Evolutionary conservation across 352 stramenopile species (phyloP), one percentile per base, ranked within the genome.

Genomic region (Pythium biforme): DNA sequence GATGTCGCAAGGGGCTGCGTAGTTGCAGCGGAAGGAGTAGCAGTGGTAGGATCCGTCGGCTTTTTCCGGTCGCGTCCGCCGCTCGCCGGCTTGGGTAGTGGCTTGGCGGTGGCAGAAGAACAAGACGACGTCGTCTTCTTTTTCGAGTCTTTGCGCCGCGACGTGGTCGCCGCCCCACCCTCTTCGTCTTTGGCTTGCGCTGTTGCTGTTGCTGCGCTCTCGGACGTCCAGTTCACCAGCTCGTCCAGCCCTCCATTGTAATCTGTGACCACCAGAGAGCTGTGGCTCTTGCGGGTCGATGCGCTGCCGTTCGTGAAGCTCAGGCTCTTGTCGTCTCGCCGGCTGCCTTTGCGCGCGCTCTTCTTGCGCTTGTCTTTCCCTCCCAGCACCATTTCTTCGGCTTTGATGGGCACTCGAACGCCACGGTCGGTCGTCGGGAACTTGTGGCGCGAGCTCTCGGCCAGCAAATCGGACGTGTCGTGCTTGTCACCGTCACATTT

Each of bases 331-430:
- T 69, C 62, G 4, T 60, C 49, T 10, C 61, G 65, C n/a, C 58
- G 50, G 23, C 34, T 55, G 12, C 64, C 57, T 43, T 58, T 66
- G 27, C 58, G 56, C 11, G 55, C 52, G 19, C 50, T 63, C 52
- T 71, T 71, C 34, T 65, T 65, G 4, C 62, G 47, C 55, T 56
- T 59, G 50, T 70, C 63, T 40, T 65, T 70, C 7, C 29, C 27
- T 14, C 49, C 15, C 9, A 59, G 29, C 7, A 31, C 5, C 56
- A 65, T 70, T 0, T 70, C 63, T 45, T 70, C 63, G 23, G 63
- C 63, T 29, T 70, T 70, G 11, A 55, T 15, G n/a, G 63, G 50
- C 17, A 68, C 54, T 8, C 46, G 29, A 1, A 4, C 33, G n/a
- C 26, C 49, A 31, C 60, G 60, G 7, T 62, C 61, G 8, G 52